These are phyloP conservation scores for Phytophthora sansomeana DNA, from an alignment of 352 stramenopile species.

Conservation along the genomic window DNA sequence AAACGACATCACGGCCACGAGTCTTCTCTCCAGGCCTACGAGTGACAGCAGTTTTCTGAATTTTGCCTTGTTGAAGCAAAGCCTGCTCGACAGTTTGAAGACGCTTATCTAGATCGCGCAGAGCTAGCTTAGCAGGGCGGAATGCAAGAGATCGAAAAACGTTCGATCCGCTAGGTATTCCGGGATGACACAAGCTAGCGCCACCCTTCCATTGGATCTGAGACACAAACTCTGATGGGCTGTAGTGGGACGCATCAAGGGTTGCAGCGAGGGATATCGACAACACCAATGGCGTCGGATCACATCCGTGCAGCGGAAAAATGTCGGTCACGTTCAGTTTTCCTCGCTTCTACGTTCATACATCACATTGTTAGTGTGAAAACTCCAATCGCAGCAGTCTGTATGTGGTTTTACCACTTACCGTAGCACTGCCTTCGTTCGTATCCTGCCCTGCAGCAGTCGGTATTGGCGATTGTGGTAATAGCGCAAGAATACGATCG, in stretches of 20 bases:
- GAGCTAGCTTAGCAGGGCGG: slow-evolving; percentile 65
- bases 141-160: slow-evolving; percentile 77
- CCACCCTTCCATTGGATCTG: slow-evolving; percentile 75
- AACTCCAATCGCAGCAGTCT: not conserved
- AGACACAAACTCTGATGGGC: slow-evolving; percentile 67
- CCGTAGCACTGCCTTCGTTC: slow-evolving; percentile 13
- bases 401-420: slow-evolving; percentile 8
- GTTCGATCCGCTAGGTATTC: slow-evolving; percentile 47
- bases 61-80: slow-evolving; percentile 57
- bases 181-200: slow-evolving; percentile 67
- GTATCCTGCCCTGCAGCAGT: slow-evolving; percentile 21
- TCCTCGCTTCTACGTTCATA: slow-evolving; percentile 38
- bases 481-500: slow-evolving; percentile 67
- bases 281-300: slow-evolving; percentile 53
- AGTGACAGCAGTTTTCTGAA: slow-evolving; percentile 51
- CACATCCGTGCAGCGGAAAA: slow-evolving; percentile 69
- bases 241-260: slow-evolving; percentile 26
- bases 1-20: slow-evolving; percentile 75
- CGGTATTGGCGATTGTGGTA: slow-evolving; percentile 59
- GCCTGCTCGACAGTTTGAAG: slow-evolving; percentile 68
- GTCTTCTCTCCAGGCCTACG: slow-evolving; percentile 60
- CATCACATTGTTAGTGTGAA: slow-evolving; percentile 5
- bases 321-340: slow-evolving; percentile 70
- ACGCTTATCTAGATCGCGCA: slow-evolving; percentile 74
- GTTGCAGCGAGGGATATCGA: slow-evolving; percentile 11